phyloP scores from a whole-genome alignment of 2,329 filamentous ascomycete genomes.

The Huntiella savannae region DNA sequence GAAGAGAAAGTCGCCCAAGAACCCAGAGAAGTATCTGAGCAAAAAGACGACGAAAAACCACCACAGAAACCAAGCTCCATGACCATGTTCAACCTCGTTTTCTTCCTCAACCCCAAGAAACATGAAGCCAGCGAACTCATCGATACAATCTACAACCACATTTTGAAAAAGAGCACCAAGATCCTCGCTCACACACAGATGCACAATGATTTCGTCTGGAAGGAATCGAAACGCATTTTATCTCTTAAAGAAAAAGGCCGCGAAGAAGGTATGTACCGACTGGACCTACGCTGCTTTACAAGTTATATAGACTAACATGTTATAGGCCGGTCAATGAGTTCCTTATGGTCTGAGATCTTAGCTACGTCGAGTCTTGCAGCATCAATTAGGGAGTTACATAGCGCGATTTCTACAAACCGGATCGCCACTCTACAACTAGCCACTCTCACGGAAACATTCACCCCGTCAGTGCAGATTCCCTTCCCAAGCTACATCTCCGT shows the following conservation, averaged over 20 bases:
- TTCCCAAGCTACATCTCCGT: conserved; percentile 52
- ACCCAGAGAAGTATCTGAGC: conserved; percentile 13
- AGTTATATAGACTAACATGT: not conserved
- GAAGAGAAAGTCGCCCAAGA: conserved; percentile 15
- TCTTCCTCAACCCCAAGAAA: conserved; percentile 65
- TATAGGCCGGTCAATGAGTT: conserved; percentile 38
- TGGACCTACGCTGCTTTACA: not conserved
- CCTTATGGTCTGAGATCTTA: conserved; percentile 52
- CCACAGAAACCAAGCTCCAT: conserved; percentile 47
- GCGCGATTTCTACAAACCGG: conserved; percentile 62
- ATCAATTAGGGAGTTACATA: conserved; percentile 66
- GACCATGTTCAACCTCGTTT: conserved; percentile 97
- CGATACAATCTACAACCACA: conserved; percentile 64
- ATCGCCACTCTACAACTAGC: conserved; percentile 72
- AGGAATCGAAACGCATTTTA: conserved; percentile 69
- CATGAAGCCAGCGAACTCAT: conserved; percentile 58
- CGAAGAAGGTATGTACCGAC: conserved; percentile 35
- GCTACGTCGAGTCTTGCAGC: conserved; percentile 59
- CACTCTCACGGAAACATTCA: conserved; percentile 36
- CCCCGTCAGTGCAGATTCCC: conserved; percentile 45
- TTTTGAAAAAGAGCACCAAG: conserved; percentile 83
- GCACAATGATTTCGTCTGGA: conserved; percentile 76
- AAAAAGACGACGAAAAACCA: conserved; percentile 14
- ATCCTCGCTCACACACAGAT: conserved; percentile 86
- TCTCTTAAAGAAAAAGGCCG: conserved; percentile 64